Base-by-base conservation (phyloP, 805 yeast genomes). In the Schwanniomyces polymorphus region DNA sequence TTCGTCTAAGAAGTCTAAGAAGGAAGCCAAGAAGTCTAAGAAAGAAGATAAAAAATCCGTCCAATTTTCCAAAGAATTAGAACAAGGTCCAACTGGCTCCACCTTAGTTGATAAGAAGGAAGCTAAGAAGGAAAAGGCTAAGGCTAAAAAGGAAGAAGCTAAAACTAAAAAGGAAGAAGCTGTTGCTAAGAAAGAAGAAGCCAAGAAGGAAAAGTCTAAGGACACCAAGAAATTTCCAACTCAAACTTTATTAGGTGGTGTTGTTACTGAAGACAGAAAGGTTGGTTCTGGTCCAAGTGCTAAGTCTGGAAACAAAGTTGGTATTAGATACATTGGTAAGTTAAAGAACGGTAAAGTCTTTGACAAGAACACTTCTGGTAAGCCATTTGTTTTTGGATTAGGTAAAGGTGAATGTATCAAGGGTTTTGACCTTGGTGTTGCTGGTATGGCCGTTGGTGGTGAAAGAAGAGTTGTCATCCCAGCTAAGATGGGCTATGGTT, bases 401-500 rank as follows among this genome's bases (percentile, higher is more conserved):
- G 99, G 99, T 63, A 88, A 86, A 70, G 99, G 98, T 66, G 99
- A 94, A 75, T 97, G 96, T 59, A 94, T 94, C 79, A 89, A 89
- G 72, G 99, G 98, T 56, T 94, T 97, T 89, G 99, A 94, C 68
- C 81, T 92, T 63, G 99, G 99, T 80, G 94, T 94, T 61, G 91
- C 92, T 49, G 98, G 98, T 68, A 91, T 94, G 97, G 84, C 96
- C 48, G 96, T 89, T 65, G 97, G 97, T 64, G 98, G 98, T 66
- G 99, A 94, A 81, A 91, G 99, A 81, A 85, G 98, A 78, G 90
- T 94, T 57, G 81, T 90, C 51, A 90, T 94, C 58, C 99, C 99
- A 60, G 86, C 99, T 45, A 82, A 91, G 63, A 88, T 88, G 84
- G 99, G 97, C 48, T 94, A 94, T 75, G 99, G 99, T 56, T 86